Percentiles rank a stretch among this genome's conserved stretches.
Conservation (phyloP, 192 early-diverging fungal genomes). For the Pilaira anomala region DNA sequence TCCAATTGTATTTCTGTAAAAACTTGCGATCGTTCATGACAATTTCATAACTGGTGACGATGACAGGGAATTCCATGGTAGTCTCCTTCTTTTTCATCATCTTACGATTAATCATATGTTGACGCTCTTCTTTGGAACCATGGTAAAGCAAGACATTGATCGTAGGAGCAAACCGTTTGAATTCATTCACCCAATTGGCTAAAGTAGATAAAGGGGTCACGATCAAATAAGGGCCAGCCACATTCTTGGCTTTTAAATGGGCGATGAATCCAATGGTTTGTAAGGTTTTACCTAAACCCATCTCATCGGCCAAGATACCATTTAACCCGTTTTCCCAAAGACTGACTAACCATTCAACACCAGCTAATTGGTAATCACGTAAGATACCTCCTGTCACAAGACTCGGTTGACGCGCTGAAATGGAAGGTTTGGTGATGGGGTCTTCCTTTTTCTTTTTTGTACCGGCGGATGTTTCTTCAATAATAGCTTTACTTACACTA, state of each 20-base stretch:
- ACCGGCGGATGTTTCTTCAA: conserved; percentile 5
- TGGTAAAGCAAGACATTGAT: conserved; percentile 85
- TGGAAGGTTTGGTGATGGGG: conserved; percentile 34
- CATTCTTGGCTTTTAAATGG: conserved; percentile 71
- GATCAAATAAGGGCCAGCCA: conserved; percentile 86
- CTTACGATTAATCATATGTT: conserved; percentile 62
- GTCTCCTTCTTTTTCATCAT: conserved; percentile 56
- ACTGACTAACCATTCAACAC: conserved; percentile 93
- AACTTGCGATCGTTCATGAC: conserved; percentile 74
- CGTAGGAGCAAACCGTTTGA: conserved; percentile 79
- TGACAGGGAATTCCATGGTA: conserved; percentile 64
- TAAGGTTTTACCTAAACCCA: conserved; percentile 93
- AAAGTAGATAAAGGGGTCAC: conserved; percentile 88
- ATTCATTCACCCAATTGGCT: conserved; percentile 90
- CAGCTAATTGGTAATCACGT: conserved; percentile 91
- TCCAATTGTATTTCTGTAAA: conserved; percentile 66
- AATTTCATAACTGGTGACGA: conserved; percentile 91
- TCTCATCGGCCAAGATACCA: conserved; percentile 94
- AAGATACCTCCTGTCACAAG: conserved; percentile 82
- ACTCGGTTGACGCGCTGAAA: conserved; percentile 73
- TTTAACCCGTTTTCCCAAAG: conserved; percentile 96
- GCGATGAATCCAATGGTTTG: conserved; percentile 92
- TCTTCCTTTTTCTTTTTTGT: conserved; percentile 8
- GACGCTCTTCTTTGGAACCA: conserved; percentile 70
- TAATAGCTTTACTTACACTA: conserved; percentile 20